Percentiles rank a stretch among this genome's conserved stretches.
Evolutionary conservation across 306 rosid genomes (phyloP).

Genomic region (Prinsepia uniflora): DNA sequence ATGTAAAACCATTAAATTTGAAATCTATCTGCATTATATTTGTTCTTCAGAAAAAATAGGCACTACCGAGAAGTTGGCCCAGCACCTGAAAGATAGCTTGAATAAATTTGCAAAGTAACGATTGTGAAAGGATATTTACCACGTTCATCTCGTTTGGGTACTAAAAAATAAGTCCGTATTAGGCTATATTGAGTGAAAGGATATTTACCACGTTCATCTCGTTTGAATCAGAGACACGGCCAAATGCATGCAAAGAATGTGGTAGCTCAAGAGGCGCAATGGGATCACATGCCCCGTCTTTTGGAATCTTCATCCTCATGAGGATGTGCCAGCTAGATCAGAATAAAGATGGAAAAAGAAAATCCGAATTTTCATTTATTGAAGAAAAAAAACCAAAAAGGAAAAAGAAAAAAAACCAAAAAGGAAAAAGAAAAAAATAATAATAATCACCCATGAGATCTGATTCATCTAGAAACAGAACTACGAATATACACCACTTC

Average conservation of each 20-base stretch:
- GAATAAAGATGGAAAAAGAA: constrained; percentile 2
- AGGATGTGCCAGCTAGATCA: constrained; percentile 77
- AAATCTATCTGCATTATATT: background rate
- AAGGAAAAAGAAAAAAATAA: background rate
- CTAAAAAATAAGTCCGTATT: background rate
- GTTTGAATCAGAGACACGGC: constrained; percentile 65
- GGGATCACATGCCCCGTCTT: constrained; percentile 71
- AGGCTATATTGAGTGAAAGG: background rate
- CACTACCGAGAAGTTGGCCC: background rate
- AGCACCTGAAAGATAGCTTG: background rate
- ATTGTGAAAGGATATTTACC: constrained; percentile 36
- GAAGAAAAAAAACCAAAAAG: background rate
- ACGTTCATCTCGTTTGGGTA: constrained; percentile 45
- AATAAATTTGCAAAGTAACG: background rate
- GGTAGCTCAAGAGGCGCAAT: constrained; percentile 95
- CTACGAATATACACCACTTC: background rate
- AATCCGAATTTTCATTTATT: constrained; percentile 20
- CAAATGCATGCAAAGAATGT: constrained; percentile 85
- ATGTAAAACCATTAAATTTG: background rate
- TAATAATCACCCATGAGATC: background rate
- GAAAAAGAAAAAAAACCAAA: background rate
- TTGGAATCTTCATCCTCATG: constrained; percentile 90
- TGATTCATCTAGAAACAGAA: constrained; percentile 10
- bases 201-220: constrained; percentile 57
- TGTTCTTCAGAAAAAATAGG: background rate